Percentiles rank a stretch among this genome's conserved stretches.
These are phyloP conservation scores for Porcisia deanei DNA, from an alignment of 208 protist species.

Conservation along the genomic window DNA sequence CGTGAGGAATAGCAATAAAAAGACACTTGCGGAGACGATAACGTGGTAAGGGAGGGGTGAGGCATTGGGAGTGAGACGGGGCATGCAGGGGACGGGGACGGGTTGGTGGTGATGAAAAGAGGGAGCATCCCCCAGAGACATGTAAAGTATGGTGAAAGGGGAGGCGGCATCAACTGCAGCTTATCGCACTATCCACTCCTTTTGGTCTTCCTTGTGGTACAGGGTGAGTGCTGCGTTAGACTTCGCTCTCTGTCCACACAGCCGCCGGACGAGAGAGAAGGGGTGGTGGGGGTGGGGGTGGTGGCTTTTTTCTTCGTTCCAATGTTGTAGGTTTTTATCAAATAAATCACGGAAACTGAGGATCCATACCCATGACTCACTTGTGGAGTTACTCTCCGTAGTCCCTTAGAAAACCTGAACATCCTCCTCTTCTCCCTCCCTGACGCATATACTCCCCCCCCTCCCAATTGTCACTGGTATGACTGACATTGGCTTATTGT, in stretches of 20 bases:
- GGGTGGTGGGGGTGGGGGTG: too few species aligned
- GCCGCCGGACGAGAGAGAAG: too few species aligned
- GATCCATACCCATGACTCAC: too few species aligned
- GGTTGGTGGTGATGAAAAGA: too few species aligned
- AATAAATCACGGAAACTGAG: too few species aligned
- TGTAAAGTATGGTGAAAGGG: not conserved
- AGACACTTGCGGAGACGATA: not conserved
- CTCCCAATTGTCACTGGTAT: not conserved
- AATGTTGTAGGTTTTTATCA: too few species aligned
- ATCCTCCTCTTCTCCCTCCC: too few species aligned
- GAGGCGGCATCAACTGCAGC: not conserved
- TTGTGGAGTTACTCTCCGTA: too few species aligned
- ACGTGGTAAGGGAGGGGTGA: not conserved
- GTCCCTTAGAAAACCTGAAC: too few species aligned
- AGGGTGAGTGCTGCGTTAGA: not conserved
- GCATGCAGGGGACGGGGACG: not conserved
- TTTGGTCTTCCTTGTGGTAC: not conserved
- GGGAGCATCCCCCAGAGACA: too few species aligned
- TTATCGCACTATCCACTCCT: not conserved
- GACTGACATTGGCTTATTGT: not conserved
- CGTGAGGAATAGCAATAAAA: not conserved
- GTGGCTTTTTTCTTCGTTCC: too few species aligned
- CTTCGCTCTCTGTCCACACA: too few species aligned
- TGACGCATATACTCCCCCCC: not conserved
- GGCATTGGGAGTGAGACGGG: not conserved